Evolutionary conservation across 148 eudicot genomes (phyloP).

Genomic region (Rhododendron simsii): DNA sequence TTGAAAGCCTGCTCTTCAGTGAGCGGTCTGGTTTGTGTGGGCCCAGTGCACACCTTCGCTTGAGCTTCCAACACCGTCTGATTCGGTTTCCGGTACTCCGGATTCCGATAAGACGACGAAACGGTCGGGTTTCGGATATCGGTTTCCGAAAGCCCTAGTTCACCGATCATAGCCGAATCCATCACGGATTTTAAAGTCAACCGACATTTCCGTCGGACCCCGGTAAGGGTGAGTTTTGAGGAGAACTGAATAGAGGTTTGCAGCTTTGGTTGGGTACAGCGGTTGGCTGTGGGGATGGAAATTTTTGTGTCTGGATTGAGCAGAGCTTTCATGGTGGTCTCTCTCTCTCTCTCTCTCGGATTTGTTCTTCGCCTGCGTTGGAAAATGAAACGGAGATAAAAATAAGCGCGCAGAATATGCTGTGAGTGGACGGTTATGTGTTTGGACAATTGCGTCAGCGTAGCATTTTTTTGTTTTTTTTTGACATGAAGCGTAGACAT

Average conservation of each 20-base stretch:
- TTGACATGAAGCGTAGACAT: too few species aligned
- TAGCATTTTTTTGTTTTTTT: too few species aligned
- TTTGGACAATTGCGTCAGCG: background rate
- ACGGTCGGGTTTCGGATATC: conserved; percentile 51
- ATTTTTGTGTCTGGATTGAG: conserved; percentile 26
- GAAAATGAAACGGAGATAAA: background rate
- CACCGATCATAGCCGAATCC: conserved; percentile 31
- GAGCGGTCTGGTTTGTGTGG: conserved; percentile 82
- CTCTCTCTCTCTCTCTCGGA: background rate
- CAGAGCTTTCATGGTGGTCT: conserved; percentile 30
- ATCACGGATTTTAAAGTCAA: conserved; percentile 34
- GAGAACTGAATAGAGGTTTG: conserved; percentile 13
- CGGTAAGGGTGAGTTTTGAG: background rate
- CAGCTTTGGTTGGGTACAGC: background rate
- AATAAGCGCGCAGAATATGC: background rate
- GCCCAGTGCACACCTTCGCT: conserved; percentile 88
- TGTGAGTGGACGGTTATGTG: background rate
- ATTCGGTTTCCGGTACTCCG: conserved; percentile 50
- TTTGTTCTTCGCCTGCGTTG: background rate
- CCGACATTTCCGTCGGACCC: conserved; percentile 19
- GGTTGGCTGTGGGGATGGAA: conserved; percentile 9
- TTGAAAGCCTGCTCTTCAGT: conserved; percentile 65
- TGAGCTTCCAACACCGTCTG: conserved; percentile 89
- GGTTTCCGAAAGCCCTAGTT: conserved; percentile 29
- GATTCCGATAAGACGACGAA: conserved; percentile 59